Conservation (phyloP, 768 basidiomycete species). For the Xerocomus potaroensis region DNA sequence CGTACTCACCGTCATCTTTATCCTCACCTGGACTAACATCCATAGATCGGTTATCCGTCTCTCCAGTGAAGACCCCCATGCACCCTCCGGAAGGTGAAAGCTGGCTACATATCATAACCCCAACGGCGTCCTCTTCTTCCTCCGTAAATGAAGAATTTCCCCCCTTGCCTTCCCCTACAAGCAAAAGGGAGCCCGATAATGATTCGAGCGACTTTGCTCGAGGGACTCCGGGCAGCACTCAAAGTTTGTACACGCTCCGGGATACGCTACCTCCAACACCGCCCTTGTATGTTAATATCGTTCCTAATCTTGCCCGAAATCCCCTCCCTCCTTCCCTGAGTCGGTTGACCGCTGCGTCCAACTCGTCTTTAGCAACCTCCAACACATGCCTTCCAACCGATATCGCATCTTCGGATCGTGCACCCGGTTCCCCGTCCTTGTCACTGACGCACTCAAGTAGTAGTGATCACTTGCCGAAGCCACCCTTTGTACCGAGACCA, state of each 20-base stretch:
- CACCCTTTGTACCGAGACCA: constrained; percentile 13
- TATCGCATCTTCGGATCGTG: constrained; percentile 7
- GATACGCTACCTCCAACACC: constrained; percentile 13
- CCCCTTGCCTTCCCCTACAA: constrained; percentile 20
- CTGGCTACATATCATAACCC: constrained; percentile 30
- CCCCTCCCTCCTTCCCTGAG: constrained; percentile 11
- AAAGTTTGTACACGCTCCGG: neutral
- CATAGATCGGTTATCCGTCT: constrained; percentile 15
- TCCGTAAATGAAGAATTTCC: constrained; percentile 23
- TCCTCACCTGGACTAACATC: constrained; percentile 7
- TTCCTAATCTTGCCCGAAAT: constrained; percentile 19
- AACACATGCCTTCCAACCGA: constrained; percentile 13
- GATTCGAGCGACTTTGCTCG: constrained; percentile 3
- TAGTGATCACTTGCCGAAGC: constrained; percentile 13
- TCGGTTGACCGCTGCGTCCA: constrained; percentile 5
- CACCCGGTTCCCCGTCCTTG: constrained; percentile 10
- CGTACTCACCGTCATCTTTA: constrained; percentile 3
- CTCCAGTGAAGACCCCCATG: constrained; percentile 10
- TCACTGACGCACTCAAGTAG: constrained; percentile 14
- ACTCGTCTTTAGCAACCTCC: constrained; percentile 5
- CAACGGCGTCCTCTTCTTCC: constrained; percentile 20
- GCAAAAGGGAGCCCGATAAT: constrained; percentile 12
- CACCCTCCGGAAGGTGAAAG: constrained; percentile 27
- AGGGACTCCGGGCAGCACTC: constrained; percentile 5
- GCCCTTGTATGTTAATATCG: constrained; percentile 23